These are phyloP conservation scores for Scleromitrula shiraiana DNA, from an alignment of 2,329 filamentous ascomycete species.

Conservation along the genomic window DNA sequence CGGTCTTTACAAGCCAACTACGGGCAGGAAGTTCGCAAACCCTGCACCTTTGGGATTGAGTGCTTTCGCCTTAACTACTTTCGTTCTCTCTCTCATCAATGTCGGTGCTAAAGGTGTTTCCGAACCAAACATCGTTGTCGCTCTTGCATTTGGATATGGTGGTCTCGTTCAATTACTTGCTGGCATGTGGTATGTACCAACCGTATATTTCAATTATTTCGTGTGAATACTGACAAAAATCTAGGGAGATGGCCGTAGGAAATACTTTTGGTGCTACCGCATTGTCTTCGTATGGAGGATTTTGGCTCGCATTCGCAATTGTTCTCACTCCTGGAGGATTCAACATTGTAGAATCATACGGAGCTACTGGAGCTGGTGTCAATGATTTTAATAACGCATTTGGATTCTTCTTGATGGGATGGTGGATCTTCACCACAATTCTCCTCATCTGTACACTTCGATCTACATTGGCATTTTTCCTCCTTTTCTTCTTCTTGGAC, in stretches of 20 bases:
- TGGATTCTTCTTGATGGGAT: constrained; percentile 50
- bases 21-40: constrained; percentile 48
- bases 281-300: constrained; percentile 54
- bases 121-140: constrained; percentile 45
- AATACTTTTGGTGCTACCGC: constrained; percentile 58
- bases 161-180: constrained; percentile 60
- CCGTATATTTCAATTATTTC: background rate
- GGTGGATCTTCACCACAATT: constrained; percentile 57
- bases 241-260: constrained; percentile 53
- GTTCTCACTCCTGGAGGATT: constrained; percentile 51
- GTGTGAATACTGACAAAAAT: background rate
- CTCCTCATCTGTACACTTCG: constrained; percentile 46
- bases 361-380: constrained; percentile 16
- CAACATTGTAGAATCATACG: constrained; percentile 35
- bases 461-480: constrained; percentile 53
- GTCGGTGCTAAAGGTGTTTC: constrained; percentile 39
- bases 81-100: constrained; percentile 52
- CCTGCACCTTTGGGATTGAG: constrained; percentile 51
- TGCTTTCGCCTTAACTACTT: constrained; percentile 56
- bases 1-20: constrained; percentile 46
- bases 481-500: constrained; percentile 51
- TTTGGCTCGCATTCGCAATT: constrained; percentile 53
- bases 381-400: constrained; percentile 40
- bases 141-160: constrained; percentile 53
- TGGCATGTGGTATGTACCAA: constrained; percentile 46